Evolutionary conservation across 1,284 basidiomycete genomes (phyloP).

Genomic region (Trametes versicolor): DNA sequence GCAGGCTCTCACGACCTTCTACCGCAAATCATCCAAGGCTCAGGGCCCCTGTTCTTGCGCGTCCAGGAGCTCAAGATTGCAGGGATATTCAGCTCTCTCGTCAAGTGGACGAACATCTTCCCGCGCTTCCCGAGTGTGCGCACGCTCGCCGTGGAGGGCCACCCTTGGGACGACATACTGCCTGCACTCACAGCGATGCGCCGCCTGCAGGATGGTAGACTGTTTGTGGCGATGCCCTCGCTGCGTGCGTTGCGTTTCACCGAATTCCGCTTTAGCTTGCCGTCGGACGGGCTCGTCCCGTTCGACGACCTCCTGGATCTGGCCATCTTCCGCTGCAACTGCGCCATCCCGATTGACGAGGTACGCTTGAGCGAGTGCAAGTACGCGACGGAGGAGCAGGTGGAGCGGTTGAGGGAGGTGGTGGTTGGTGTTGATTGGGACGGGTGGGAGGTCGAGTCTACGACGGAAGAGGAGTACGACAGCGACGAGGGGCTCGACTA

Average conservation of each 20-base stretch:
- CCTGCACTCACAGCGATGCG: not conserved
- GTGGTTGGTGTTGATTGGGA: not conserved
- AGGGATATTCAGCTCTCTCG: not conserved
- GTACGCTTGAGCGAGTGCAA: not conserved
- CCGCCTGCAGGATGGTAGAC: not conserved
- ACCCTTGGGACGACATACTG: not conserved
- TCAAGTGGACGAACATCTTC: not conserved
- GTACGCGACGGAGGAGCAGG: not conserved
- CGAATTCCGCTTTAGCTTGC: not conserved
- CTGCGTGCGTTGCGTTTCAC: not conserved
- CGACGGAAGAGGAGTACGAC: not conserved
- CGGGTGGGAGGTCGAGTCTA: not conserved
- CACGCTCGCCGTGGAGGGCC: not conserved
- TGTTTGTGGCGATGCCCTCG: not conserved
- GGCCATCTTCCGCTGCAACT: slow-evolving; percentile 1
- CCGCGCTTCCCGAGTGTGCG: not conserved
- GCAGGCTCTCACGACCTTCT: not conserved
- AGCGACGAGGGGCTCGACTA: no score
- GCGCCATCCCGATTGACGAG: not conserved
- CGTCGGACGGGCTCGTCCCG: not conserved
- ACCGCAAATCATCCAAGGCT: not conserved
- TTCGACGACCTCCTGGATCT: not conserved
- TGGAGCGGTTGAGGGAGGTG: not conserved
- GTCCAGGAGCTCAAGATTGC: not conserved
- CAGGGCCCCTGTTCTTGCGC: not conserved